These are phyloP conservation scores for Ligustrum vulgare DNA, from an alignment of 257 asterid genomes.

Conservation along the genomic window DNA sequence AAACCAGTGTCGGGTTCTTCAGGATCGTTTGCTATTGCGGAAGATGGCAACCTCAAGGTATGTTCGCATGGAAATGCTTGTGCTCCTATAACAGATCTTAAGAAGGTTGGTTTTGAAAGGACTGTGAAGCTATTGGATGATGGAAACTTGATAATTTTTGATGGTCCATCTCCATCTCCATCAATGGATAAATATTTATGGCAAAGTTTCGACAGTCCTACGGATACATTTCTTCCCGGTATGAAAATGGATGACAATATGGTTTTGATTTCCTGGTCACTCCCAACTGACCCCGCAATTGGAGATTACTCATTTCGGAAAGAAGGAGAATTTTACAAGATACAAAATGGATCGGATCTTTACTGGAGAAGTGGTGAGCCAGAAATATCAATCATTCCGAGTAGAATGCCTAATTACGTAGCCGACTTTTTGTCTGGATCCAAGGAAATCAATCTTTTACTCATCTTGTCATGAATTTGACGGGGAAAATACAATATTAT, in stretches of 20 bases:
- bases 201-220: slow-evolving; percentile 45
- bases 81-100: neutral
- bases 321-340: slow-evolving; percentile 20
- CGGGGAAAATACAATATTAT: slow-evolving; percentile 37
- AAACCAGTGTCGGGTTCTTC: neutral
- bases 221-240: slow-evolving; percentile 49
- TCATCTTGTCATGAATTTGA: slow-evolving; percentile 34
- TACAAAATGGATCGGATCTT: neutral
- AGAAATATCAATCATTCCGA: neutral
- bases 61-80: neutral
- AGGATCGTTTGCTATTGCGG: slow-evolving; percentile 20
- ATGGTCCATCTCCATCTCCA: slow-evolving; percentile 18
- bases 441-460: neutral
- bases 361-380: slow-evolving; percentile 32
- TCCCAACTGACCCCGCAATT: slow-evolving; percentile 3
- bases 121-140: slow-evolving; percentile 39
- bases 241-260: slow-evolving; percentile 31
- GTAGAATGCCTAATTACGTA: neutral
- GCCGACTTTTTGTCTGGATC: slow-evolving; percentile 17
- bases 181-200: slow-evolving; percentile 27
- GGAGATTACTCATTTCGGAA: slow-evolving; percentile 25
- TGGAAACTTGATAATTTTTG: slow-evolving; percentile 44
- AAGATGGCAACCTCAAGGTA: slow-evolving; percentile 38
- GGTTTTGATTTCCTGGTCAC: slow-evolving; percentile 25
- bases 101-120: neutral